Evolutionary conservation across 257 asterid genomes (phyloP), one percentile per base, ranked within the genome.

Genomic region (Anisodus acutangulus): DNA sequence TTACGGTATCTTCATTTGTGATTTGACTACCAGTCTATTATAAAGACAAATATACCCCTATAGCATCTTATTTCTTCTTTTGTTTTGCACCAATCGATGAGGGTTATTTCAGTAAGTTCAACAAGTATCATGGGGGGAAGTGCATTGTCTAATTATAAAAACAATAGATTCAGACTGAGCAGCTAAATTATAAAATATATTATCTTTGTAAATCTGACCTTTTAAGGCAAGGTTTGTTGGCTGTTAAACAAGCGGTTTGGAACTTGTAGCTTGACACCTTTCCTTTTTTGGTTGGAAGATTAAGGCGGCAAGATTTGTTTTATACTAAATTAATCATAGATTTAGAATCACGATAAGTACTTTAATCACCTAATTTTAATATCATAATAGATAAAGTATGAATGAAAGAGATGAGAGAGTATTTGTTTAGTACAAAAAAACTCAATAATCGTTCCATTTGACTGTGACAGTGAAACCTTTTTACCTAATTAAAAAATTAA

Each of bases 191-290:
- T 67, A 69, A 53, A 81, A 51, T 70, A 88, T 68, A 51, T 86
- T 86, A 84, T 88, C 90, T 76, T 31, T 62, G 86, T 67, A 31
- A 84, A 84, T 60, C 86, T 81, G 89, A 88, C 55, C 90, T 86
- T 88, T 79, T 86, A 88, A 88, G 90, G 86, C 90, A 83, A 84
- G 88, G 83, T 57, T 85, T 85, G 84, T 80, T 72, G 85, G 87
- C 41, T 80, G 74, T 39, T 35, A 55, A 45, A 9, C 49, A 82
- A 79, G 8, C 16, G 13, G 4, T 79, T 81, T 11, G 79, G 57
- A 78, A 66, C 47, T 60, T 68, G 84, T 70, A 60, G 43, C 57
- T 41, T 69, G 9, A 85, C 87, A 85, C 80, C 83, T 67, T 76
- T 81, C 35, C 69, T n/a, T 64, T 72, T 81, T 81, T 85, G 82